Evolutionary conservation across 1,284 basidiomycete species (phyloP), one percentile per base, ranked within the genome.

Genomic region (Trametes polyzona): DNA sequence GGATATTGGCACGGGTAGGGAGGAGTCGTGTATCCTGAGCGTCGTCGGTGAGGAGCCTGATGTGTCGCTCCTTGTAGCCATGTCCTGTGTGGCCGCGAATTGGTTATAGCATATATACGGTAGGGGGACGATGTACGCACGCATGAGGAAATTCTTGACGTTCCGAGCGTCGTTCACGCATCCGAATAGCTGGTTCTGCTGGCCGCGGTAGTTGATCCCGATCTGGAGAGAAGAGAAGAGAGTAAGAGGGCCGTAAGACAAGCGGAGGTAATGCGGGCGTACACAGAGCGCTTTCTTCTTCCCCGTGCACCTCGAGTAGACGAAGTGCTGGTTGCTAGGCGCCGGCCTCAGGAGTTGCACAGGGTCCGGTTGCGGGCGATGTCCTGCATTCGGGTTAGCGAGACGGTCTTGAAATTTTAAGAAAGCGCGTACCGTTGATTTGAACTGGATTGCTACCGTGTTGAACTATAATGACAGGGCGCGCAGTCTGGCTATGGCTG

Each of bases 121-220:
- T 1, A 41, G 32, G 14, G 17, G 14, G 17, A 7, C 17, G 19
- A 5, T 17, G 11, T 6, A 30, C 87, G 57, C 60, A 92, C 90
- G 74, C 46, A 83, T 83, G 27, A 95, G 76, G 76, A 93, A 95
- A 12, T 78, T 72, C 50, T 81, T 79, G 43, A 95, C 81, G 62
- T 88, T 87, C 61, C 76, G 78, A 10, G 88, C 90, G 69, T 96
- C 94, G 65, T 95, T 95, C 65, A 94, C 82, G 64, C 94, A 95
- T 4, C 93, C 93, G 1, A 77, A 74, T 8, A 95, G 78, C 62
- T 83, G 83, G 51, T 83, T 80, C 0, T 67, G 65, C 55, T 84
- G 82, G 0, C 91, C 88, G 11, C 67, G 68, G 68, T 95, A 96
- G 72, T 95, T 95, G 66, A 95, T 87, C 0, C 89, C 90, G 61